Conservation (phyloP, 352 stramenopile species). For the Phytophthora pluvialis region DNA sequence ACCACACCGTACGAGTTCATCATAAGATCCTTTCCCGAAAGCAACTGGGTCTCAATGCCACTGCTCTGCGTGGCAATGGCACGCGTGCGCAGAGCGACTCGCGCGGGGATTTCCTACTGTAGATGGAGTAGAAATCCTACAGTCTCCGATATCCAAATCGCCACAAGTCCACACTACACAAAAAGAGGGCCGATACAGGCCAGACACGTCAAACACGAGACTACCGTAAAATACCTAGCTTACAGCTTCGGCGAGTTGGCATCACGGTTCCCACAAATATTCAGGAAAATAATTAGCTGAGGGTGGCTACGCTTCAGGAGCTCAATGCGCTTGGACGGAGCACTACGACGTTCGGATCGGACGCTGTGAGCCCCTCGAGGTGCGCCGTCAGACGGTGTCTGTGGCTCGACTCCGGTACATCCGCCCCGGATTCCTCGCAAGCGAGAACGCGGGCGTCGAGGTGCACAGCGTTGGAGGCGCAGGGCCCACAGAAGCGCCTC, state of each 20-base stretch:
- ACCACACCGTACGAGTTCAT: not conserved
- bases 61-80: conserved; percentile 10
- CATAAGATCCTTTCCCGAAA: conserved; percentile 19
- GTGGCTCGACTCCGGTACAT: not conserved
- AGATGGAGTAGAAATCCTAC: no score
- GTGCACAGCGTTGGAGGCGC: conserved; percentile 8
- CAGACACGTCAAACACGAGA: no score
- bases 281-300: not conserved
- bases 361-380: conserved; percentile 14
- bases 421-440: conserved; percentile 24
- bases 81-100: conserved; percentile 1
- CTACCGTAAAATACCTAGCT: no score
- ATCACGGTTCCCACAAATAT: not conserved
- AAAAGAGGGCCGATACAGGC: no score
- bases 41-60: conserved; percentile 19
- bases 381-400: conserved; percentile 17
- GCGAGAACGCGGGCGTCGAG: conserved; percentile 25
- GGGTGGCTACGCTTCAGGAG: conserved; percentile 21
- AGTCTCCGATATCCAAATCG: no score
- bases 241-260: no score
- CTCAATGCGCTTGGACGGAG: conserved; percentile 26
- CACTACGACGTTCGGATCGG: conserved; percentile 31
- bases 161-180: no score
- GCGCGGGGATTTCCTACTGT: no score
- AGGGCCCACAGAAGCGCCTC: conserved; percentile 27